Percentiles rank a stretch among this genome's conserved stretches.
phyloP scores from a whole-genome alignment of 148 eudicot genomes.

The Amaranthus hypochondriacus region DNA sequence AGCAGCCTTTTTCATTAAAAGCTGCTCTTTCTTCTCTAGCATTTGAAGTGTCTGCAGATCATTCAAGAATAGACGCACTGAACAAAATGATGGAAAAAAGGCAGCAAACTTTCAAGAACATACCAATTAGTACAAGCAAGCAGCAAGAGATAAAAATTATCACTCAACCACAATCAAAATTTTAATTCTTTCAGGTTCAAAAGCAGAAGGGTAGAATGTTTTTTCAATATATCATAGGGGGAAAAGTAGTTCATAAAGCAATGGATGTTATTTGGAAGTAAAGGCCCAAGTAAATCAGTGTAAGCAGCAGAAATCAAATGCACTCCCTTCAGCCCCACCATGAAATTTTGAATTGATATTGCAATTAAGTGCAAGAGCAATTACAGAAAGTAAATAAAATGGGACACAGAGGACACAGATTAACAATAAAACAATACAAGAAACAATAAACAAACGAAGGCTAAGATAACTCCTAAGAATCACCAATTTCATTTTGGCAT shows the following conservation, averaged over 20 bases:
- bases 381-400: too few relatives aligned
- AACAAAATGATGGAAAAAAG: neutral
- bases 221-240: neutral
- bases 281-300: neutral
- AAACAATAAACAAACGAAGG: too few relatives aligned
- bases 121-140: neutral
- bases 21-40: conserved; percentile 80
- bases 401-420: too few relatives aligned
- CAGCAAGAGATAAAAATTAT: neutral
- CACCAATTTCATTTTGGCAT: neutral
- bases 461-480: too few relatives aligned
- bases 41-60: conserved; percentile 64
- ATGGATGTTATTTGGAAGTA: neutral
- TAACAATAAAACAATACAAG: too few relatives aligned
- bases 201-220: neutral
- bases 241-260: neutral
- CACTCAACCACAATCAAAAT: neutral
- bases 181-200: neutral
- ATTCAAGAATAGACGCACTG: neutral
- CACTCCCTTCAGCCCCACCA: neutral
- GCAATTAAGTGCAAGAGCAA: too few relatives aligned
- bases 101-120: neutral
- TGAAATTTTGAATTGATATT: too few relatives aligned
- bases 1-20: conserved; percentile 64
- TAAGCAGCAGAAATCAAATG: neutral